These are phyloP conservation scores for Fusarium newnesense DNA, from an alignment of 2,329 filamentous ascomycete genomes.

Conservation along the genomic window DNA sequence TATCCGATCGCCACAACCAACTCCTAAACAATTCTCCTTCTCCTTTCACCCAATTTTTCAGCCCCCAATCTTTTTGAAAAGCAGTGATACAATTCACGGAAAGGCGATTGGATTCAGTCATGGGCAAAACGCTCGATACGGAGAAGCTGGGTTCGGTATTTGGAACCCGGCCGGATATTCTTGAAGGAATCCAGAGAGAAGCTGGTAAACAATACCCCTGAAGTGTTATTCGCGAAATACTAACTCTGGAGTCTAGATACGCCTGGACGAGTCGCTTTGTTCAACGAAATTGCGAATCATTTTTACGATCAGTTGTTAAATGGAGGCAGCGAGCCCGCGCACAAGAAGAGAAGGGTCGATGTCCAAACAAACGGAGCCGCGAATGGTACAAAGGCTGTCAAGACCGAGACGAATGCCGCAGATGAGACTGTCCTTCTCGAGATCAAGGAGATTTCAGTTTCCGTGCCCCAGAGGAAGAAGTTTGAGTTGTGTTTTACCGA, in stretches of 20 bases:
- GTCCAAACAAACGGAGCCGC: constrained; percentile 44
- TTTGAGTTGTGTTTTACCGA: constrained; percentile 72
- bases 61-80: constrained; percentile 18
- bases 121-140: constrained; percentile 59
- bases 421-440: constrained; percentile 66
- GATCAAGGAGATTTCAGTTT: constrained; percentile 74
- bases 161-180: constrained; percentile 65
- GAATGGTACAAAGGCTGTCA: constrained; percentile 33
- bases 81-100: constrained; percentile 25
- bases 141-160: constrained; percentile 64
- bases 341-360: constrained; percentile 65
- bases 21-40: constrained; percentile 15
- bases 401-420: constrained; percentile 50
- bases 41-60: constrained; percentile 5
- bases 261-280: constrained; percentile 60
- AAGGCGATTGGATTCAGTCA: constrained; percentile 42
- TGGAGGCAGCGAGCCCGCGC: constrained; percentile 56
- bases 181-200: constrained; percentile 62
- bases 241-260: constrained; percentile 55
- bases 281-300: constrained; percentile 66
- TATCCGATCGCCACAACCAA: constrained; percentile 28
- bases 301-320: constrained; percentile 57
- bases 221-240: constrained; percentile 2
- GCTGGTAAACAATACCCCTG: constrained; percentile 57
- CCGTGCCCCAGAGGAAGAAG: constrained; percentile 75